Evolutionary conservation across 1,284 basidiomycete species (phyloP).

Genomic region (Ceratobasidium sp.): DNA sequence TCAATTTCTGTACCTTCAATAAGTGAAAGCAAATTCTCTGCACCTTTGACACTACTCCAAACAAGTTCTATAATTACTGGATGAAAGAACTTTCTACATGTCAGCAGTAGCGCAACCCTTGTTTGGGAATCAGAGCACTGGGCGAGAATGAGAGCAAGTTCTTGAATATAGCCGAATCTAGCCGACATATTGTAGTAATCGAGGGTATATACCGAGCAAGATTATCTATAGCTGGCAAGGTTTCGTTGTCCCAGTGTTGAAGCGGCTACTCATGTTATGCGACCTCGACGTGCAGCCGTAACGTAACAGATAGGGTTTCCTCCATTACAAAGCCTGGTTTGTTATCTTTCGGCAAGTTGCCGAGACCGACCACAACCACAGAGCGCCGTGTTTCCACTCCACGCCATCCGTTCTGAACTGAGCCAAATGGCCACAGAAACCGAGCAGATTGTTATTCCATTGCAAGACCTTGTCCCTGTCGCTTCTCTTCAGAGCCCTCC

Average conservation of each 20-base stretch:
- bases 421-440: background rate
- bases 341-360: no score
- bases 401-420: background rate
- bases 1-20: background rate
- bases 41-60: background rate
- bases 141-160: background rate
- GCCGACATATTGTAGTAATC: no score
- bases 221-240: no score
- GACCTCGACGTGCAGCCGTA: no score
- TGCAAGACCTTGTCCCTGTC: background rate
- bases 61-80: background rate
- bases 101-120: background rate
- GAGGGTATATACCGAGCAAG: no score
- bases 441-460: background rate
- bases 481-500: background rate
- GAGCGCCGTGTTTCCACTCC: background rate
- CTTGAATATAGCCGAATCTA: background rate
- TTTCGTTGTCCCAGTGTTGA: no score
- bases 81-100: background rate
- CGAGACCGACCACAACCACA: no score
- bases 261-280: no score
- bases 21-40: background rate
- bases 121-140: background rate
- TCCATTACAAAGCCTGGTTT: no score
- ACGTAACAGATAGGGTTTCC: no score